phyloP scores from a whole-genome alignment of 768 basidiomycete genomes.

The Gelatoporia subvermispora region DNA sequence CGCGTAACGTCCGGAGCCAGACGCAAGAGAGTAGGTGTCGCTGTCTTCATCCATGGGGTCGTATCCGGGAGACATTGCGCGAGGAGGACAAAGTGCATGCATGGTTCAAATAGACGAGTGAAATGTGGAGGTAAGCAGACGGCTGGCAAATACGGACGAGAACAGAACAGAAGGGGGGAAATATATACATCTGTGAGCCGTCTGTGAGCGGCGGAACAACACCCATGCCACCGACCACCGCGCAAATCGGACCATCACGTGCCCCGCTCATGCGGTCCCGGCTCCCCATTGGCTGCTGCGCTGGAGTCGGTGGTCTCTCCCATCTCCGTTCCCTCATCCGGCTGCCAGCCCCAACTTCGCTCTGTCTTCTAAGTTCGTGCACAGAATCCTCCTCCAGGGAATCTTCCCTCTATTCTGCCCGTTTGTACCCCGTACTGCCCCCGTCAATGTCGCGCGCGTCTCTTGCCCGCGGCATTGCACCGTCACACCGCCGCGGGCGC shows the following conservation, averaged over 20 bases:
- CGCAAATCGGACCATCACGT: slow-evolving; percentile 16
- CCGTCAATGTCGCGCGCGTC: too few relatives aligned
- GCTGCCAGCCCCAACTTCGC: too few relatives aligned
- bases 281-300: slow-evolving; percentile 1
- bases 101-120: slow-evolving; percentile 3
- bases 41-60: slow-evolving; percentile 39
- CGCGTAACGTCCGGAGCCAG: slow-evolving; percentile 30
- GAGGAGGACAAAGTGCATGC: slow-evolving; percentile 4
- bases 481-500: too few relatives aligned
- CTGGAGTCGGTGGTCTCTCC: too few relatives aligned
- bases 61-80: slow-evolving; percentile 8
- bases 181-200: slow-evolving; percentile 11
- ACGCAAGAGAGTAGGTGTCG: slow-evolving; percentile 37
- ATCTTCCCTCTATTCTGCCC: too few relatives aligned
- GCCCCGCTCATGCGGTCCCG: background rate
- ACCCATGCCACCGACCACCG: slow-evolving; percentile 14
- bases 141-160: slow-evolving; percentile 5
- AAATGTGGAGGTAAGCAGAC: slow-evolving; percentile 7
- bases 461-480: too few relatives aligned
- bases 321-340: too few relatives aligned
- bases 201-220: slow-evolving; percentile 16
- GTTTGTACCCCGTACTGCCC: too few relatives aligned
- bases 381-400: too few relatives aligned
- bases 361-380: too few relatives aligned
- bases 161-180: slow-evolving; percentile 2